These are phyloP conservation scores for Neofusicoccum sp. DNA, from an alignment of 2,329 filamentous ascomycete genomes.

Conservation along the genomic window DNA sequence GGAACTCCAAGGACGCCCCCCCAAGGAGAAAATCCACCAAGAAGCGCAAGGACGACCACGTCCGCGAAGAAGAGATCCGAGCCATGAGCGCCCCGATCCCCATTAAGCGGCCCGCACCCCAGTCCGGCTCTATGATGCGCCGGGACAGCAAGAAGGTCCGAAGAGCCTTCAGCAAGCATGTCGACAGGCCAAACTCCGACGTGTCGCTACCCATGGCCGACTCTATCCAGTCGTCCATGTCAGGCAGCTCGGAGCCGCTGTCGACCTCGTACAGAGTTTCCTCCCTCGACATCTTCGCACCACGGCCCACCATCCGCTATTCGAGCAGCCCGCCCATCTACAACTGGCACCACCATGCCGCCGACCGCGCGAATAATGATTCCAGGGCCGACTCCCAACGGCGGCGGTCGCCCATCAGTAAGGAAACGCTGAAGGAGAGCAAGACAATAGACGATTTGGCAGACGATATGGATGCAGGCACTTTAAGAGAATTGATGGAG, in stretches of 20 bases:
- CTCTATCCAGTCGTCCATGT: conserved; percentile 74
- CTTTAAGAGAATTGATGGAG: conserved; percentile 85
- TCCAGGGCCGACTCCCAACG: conserved; percentile 49
- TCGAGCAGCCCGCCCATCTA: conserved; percentile 38
- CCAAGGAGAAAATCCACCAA: conserved; percentile 70
- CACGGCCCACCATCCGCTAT: conserved; percentile 76
- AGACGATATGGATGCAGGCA: conserved; percentile 79
- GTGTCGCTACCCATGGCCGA: conserved; percentile 71
- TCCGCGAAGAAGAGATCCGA: conserved; percentile 83
- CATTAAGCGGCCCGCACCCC: conserved; percentile 59
- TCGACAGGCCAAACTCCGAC: conserved; percentile 63
- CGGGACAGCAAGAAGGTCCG: conserved; percentile 66
- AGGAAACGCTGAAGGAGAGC: conserved; percentile 59
- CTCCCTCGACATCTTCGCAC: conserved; percentile 75
- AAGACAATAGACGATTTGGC: conserved; percentile 66
- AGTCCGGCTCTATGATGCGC: conserved; percentile 60
- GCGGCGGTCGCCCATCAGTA: conserved; percentile 51
- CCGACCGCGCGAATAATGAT: conserved; percentile 40
- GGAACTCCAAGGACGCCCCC: conserved; percentile 55
- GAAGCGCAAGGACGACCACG: conserved; percentile 69
- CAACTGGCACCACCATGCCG: conserved; percentile 25
- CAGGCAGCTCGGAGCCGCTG: conserved; percentile 63
- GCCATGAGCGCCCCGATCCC: conserved; percentile 73
- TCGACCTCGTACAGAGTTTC: conserved; percentile 77
- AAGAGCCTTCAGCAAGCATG: conserved; percentile 54